Evolutionary conservation across 345 rosid species (phyloP).

Genomic region (Syzygium jambos): DNA sequence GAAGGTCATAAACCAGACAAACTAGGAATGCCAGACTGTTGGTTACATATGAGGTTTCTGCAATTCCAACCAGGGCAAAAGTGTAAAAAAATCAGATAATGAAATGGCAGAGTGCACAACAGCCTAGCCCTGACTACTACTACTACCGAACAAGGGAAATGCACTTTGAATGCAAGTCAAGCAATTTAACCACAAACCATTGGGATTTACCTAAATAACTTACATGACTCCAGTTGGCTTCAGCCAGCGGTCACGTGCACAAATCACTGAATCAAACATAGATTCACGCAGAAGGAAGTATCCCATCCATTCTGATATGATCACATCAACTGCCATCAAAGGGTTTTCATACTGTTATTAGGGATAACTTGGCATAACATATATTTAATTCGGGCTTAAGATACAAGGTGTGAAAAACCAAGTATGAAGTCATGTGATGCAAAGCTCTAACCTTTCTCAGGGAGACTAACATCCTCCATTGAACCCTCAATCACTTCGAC

Average conservation of each 20-base stretch:
- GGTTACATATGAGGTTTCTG: neutral
- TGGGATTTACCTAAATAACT: conserved; percentile 12
- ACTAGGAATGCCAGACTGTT: neutral
- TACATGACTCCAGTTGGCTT: conserved; percentile 91
- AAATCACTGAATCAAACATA: conserved; percentile 97
- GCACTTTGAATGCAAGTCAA: neutral
- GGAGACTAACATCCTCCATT: conserved; percentile 69
- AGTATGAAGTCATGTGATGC: neutral
- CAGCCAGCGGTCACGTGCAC: conserved; percentile 97
- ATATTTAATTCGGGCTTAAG: neutral
- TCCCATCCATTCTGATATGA: conserved; percentile 99
- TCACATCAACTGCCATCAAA: conserved; percentile 72
- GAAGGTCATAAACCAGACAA: neutral
- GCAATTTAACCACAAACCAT: neutral
- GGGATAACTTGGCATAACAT: neutral
- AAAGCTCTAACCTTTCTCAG: conserved; percentile 68
- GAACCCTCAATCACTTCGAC: conserved; percentile 89
- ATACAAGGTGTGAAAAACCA: neutral
- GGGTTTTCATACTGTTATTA: neutral
- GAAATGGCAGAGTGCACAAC: neutral
- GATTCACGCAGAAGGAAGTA: conserved; percentile 94
- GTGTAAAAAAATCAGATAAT: neutral
- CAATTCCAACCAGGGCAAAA: neutral
- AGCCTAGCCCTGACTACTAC: neutral
- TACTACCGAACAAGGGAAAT: neutral